Evolutionary conservation across 148 eudicot genomes (phyloP), one percentile per base, ranked within the genome.

Genomic region (Talinum fruticosum): DNA sequence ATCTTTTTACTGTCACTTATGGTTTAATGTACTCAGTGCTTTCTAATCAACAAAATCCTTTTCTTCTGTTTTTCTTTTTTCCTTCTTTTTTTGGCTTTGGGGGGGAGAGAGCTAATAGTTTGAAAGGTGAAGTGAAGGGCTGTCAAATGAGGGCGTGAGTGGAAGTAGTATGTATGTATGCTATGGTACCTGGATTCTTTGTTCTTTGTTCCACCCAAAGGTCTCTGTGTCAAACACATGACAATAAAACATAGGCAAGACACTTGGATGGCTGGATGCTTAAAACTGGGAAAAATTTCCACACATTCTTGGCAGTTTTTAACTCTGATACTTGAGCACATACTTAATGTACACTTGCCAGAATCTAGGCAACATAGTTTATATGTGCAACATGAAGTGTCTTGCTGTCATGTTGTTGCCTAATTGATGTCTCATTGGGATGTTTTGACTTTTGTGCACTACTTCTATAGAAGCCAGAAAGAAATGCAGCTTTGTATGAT

Each of bases 1-100:
- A 64, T 70, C 73, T 3, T 71, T 72, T 74, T 47, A 3, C 38
- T 54, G 18, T 72, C 35, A 35, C 75, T 29, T 64, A 47, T 29
- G 32, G 6, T 33, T 28, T 62, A 26, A 12, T 62, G 26, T 62
- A 62, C 30, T 62, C n/a, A n/a, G n/a, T n/a, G 10, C 29, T 62
- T 15, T 26, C 33, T 26, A 10, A 57, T 57, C 64, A 23, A 24
- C n/a, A 23, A n/a, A n/a, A 28, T n/a, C 26, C 7, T n/a, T 8
- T 10, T n/a, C 1, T 23, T 23, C 64, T 16, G 21, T 51, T 5
- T 57, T 57, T 57, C 8, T n/a, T n/a, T 23, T 8, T 14, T 21
- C n/a, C n/a, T n/a, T n/a, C n/a, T n/a, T n/a, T n/a, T n/a, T n/a
- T n/a, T n/a, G n/a, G n/a, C n/a, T 3, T 21, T 1, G 61, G 29